Percentiles rank a stretch among this genome's conserved stretches.
phyloP scores from a whole-genome alignment of 2,329 filamentous ascomycete genomes.

The Verticillium klebahnii region DNA sequence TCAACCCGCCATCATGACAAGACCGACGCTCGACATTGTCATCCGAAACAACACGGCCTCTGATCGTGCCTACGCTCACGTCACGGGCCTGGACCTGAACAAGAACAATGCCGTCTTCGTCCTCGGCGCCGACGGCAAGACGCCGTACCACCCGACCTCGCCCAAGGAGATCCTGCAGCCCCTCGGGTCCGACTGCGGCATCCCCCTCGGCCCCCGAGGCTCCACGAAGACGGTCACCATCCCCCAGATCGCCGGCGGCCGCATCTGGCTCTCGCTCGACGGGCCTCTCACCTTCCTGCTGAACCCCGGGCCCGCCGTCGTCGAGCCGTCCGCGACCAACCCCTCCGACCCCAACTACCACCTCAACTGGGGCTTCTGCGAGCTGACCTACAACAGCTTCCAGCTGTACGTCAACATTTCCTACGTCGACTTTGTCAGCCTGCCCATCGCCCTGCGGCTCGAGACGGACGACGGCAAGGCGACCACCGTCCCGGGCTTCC shows the following conservation, averaged over 20 bases:
- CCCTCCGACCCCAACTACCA: slow-evolving; percentile 57
- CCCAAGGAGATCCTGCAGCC: slow-evolving; percentile 46
- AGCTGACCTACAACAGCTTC: slow-evolving; percentile 60
- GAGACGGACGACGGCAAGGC: slow-evolving; percentile 37
- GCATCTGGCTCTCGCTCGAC: slow-evolving; percentile 67
- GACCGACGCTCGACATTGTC: slow-evolving; percentile 48
- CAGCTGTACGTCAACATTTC: slow-evolving; percentile 66
- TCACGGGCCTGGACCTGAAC: slow-evolving; percentile 63
- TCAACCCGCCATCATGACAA: slow-evolving; percentile 22
- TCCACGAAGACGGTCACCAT: slow-evolving; percentile 56
- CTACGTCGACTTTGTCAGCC: slow-evolving; percentile 70
- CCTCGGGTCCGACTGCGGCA: slow-evolving; percentile 55
- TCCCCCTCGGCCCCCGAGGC: slow-evolving; percentile 59
- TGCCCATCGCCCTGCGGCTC: slow-evolving; percentile 57
- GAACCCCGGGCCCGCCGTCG: slow-evolving; percentile 67
- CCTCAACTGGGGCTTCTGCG: slow-evolving; percentile 61
- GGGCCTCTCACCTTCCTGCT: slow-evolving; percentile 61
- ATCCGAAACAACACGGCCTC: slow-evolving; percentile 63
- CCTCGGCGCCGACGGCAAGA: slow-evolving; percentile 60
- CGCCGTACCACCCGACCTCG: slow-evolving; percentile 59
- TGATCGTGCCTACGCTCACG: slow-evolving; percentile 59
- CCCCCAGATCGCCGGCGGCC: slow-evolving; percentile 64
- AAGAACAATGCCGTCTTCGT: slow-evolving; percentile 57
- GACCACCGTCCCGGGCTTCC: slow-evolving; percentile 45
- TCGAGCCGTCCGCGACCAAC: slow-evolving; percentile 71